Evolutionary conservation across 148 eudicot species (phyloP).

Genomic region (Linanthus parryae): DNA sequence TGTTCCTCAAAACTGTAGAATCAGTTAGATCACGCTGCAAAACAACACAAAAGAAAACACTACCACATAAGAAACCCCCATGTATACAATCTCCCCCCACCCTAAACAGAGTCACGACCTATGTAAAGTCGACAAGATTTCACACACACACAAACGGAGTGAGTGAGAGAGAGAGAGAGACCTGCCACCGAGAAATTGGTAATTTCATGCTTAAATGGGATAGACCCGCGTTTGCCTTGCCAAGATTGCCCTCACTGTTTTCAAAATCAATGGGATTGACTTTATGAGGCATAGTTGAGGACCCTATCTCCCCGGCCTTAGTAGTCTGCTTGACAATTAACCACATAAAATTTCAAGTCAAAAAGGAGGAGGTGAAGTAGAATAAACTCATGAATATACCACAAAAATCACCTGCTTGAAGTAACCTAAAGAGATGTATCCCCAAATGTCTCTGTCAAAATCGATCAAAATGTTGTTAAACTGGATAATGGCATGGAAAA

Average conservation of each 20-base stretch:
- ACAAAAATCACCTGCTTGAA: conserved; percentile 71
- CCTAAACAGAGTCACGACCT: background rate
- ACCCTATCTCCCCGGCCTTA: conserved; percentile 92
- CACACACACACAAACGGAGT: background rate
- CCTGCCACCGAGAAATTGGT: conserved; percentile 98
- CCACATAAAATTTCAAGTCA: conserved; percentile 1
- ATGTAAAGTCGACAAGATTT: background rate
- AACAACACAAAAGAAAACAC: background rate
- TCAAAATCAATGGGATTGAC: conserved; percentile 98
- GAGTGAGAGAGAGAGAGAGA: conserved; percentile 13
- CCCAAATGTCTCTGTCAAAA: conserved; percentile 92
- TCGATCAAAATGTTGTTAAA: conserved; percentile 77
- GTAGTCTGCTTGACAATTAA: conserved; percentile 42
- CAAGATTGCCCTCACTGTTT: conserved; percentile 97
- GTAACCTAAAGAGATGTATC: conserved; percentile 76
- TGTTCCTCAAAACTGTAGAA: conserved; percentile 89
- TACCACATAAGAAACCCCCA: background rate
- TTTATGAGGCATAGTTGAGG: conserved; percentile 99
- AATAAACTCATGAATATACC: background rate
- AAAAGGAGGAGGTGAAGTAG: conserved; percentile 7
- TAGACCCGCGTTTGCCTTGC: conserved; percentile 71
- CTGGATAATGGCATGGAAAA: conserved; percentile 65
- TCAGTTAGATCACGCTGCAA: conserved; percentile 95
- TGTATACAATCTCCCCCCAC: background rate
- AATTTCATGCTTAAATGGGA: conserved; percentile 68